phyloP scores from a whole-genome alignment of 169 alveolate genomes.

The Plasmodium knowlesi region DNA sequence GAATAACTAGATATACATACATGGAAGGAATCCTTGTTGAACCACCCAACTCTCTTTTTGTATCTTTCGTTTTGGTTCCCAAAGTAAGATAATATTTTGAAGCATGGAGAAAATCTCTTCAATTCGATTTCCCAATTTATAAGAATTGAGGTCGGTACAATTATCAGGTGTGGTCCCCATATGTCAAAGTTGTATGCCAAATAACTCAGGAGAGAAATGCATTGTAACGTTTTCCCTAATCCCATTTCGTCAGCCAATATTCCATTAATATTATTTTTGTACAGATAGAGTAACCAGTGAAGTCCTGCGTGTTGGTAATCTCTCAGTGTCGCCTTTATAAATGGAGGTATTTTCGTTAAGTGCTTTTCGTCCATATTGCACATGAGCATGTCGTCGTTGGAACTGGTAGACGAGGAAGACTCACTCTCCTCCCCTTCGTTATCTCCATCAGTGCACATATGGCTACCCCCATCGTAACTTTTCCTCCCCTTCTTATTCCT shows the following conservation, averaged over 20 bases:
- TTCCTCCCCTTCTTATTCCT: not conserved
- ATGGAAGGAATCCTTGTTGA: constrained; percentile 95
- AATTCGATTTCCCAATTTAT: constrained; percentile 99
- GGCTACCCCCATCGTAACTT: not conserved
- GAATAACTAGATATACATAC: constrained; percentile 97
- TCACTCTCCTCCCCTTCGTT: not conserved
- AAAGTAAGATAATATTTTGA: constrained; percentile 95
- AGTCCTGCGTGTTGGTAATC: constrained; percentile 96
- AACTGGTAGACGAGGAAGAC: not conserved
- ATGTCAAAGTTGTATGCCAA: constrained; percentile 95
- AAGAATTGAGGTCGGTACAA: constrained; percentile 98
- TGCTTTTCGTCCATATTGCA: constrained; percentile 82
- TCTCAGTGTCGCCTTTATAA: constrained; percentile 93
- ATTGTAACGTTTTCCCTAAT: constrained; percentile 98
- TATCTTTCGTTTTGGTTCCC: constrained; percentile 92
- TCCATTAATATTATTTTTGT: constrained; percentile 96
- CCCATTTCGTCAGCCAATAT: constrained; percentile 99
- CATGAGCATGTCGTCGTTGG: constrained; percentile 59
- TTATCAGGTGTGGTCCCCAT: constrained; percentile 99
- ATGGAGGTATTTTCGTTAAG: constrained; percentile 88
- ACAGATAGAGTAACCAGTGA: constrained; percentile 97
- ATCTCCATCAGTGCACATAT: not conserved
- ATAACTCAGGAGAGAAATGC: constrained; percentile 97
- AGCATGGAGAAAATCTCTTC: constrained; percentile 98
- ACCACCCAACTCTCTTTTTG: constrained; percentile 94